Evolutionary conservation across 371 early-diverging fungal genomes (phyloP).

Genomic region (Mortierella sp.): DNA sequence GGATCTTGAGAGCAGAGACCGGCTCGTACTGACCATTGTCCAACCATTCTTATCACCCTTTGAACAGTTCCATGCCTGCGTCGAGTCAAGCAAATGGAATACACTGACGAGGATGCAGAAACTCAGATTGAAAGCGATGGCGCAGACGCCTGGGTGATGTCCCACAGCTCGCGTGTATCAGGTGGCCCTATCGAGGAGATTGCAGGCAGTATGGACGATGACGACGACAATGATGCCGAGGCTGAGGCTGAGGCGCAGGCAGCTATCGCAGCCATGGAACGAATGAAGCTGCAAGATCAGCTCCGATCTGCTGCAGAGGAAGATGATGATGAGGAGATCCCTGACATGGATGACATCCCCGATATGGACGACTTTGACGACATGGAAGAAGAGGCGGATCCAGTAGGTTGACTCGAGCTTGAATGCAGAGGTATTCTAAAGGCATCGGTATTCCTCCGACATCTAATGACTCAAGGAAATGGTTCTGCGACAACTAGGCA

Average conservation of each 20-base stretch:
- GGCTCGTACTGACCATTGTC: too few species aligned
- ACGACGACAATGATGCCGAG: conserved; percentile 61
- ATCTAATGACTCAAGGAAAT: background rate
- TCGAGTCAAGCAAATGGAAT: conserved; percentile 89
- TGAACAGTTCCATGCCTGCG: conserved; percentile 88
- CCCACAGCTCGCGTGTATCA: conserved; percentile 66
- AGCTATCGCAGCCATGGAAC: conserved; percentile 55
- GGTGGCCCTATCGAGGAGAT: conserved; percentile 73
- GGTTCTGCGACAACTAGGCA: conserved; percentile 28
- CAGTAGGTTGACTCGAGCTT: conserved; percentile 51
- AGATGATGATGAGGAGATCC: conserved; percentile 61
- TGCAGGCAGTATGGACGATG: conserved; percentile 71
- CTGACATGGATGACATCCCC: conserved; percentile 88
- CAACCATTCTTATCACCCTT: background rate
- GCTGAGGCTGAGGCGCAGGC: conserved; percentile 55
- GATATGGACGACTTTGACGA: conserved; percentile 91
- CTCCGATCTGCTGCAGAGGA: conserved; percentile 22
- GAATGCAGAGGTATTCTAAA: too few species aligned
- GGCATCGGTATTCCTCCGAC: background rate
- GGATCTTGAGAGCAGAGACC: background rate
- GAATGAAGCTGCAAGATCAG: conserved; percentile 42
- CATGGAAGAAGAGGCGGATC: conserved; percentile 78
- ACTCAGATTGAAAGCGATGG: conserved; percentile 66
- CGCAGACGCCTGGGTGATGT: conserved; percentile 87
- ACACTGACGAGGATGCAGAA: conserved; percentile 73